These are phyloP conservation scores for Cystofilobasidium ferigula DNA, from an alignment of 768 basidiomycete species.

Conservation along the genomic window DNA sequence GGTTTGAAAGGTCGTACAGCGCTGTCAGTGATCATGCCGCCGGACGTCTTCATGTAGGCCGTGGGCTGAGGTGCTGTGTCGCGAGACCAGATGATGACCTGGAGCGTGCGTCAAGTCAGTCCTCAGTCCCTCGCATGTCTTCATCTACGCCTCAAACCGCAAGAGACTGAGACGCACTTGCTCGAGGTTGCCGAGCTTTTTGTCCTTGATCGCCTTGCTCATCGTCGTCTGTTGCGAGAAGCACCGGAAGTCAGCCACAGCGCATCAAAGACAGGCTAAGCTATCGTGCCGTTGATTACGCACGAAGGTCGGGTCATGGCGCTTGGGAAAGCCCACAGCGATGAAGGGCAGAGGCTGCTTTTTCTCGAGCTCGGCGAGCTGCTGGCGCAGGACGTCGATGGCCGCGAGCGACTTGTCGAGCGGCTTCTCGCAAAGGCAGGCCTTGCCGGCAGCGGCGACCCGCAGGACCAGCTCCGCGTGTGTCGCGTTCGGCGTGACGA, in stretches of 20 bases:
- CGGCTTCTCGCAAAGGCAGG: not conserved
- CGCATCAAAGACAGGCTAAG: not conserved
- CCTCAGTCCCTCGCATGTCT: no score
- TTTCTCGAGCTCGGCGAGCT: not conserved
- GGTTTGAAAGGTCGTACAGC: not conserved
- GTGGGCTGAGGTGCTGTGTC: not conserved
- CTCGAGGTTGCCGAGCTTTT: not conserved
- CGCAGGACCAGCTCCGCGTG: not conserved
- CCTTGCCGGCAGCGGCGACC: not conserved
- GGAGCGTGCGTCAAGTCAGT: no score
- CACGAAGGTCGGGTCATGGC: not conserved
- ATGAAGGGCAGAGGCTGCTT: not conserved
- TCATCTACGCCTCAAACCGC: no score
- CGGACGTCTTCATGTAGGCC: not conserved
- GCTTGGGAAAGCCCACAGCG: not conserved
- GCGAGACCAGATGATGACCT: slow-evolving; percentile 7
- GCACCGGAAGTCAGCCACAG: not conserved
- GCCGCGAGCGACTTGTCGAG: not conserved
- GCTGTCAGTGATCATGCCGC: not conserved
- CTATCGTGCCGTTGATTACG: not conserved
- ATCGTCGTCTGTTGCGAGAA: not conserved
- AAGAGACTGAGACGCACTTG: no score
- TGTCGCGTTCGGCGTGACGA: slow-evolving; percentile 4
- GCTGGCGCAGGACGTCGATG: not conserved
- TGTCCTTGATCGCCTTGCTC: not conserved